phyloP scores from a whole-genome alignment of 176 grass and related monocot species.

The Eragrostis curvula region DNA sequence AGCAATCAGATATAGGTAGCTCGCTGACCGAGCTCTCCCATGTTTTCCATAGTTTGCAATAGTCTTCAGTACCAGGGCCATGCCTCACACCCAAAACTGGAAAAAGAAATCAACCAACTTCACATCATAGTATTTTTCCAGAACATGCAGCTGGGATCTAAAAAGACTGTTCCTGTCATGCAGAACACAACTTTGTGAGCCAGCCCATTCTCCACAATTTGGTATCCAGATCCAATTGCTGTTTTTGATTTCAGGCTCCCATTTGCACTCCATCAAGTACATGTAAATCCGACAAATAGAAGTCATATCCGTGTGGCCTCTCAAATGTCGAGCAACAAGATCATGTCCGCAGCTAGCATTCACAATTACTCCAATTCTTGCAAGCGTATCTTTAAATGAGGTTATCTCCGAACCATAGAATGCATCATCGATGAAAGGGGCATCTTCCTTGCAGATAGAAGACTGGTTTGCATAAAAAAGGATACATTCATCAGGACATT shows the following conservation, averaged over 20 bases:
- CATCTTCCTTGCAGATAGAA: conserved; percentile 48
- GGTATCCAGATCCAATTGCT: conserved; percentile 71
- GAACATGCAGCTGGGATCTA: conserved; percentile 39
- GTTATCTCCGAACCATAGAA: conserved; percentile 59
- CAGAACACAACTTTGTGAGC: conserved; percentile 46
- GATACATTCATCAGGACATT: conserved; percentile 50
- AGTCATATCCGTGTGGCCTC: conserved; percentile 40
- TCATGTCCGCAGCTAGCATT: conserved; percentile 30
- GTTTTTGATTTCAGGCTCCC: conserved; percentile 35
- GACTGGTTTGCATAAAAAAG: conserved; percentile 56
- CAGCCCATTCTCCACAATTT: conserved; percentile 62
- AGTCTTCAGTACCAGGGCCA: conserved; percentile 45
- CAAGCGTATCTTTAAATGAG: conserved; percentile 45
- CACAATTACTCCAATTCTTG: conserved; percentile 52
- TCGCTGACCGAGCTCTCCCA: conserved; percentile 52
- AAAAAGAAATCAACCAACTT: conserved; percentile 58
- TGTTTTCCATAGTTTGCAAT: conserved; percentile 52
- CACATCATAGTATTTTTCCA: conserved; percentile 63
- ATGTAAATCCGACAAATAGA: conserved; percentile 66
- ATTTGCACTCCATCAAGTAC: conserved; percentile 50
- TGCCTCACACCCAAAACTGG: conserved; percentile 39
- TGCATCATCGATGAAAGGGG: conserved; percentile 74
- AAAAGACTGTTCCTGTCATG: conserved; percentile 56
- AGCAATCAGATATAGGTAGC: conserved; percentile 43
- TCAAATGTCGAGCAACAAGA: conserved; percentile 55